Conservation (phyloP, 257 asterid species). For the Solanum rostratum region DNA sequence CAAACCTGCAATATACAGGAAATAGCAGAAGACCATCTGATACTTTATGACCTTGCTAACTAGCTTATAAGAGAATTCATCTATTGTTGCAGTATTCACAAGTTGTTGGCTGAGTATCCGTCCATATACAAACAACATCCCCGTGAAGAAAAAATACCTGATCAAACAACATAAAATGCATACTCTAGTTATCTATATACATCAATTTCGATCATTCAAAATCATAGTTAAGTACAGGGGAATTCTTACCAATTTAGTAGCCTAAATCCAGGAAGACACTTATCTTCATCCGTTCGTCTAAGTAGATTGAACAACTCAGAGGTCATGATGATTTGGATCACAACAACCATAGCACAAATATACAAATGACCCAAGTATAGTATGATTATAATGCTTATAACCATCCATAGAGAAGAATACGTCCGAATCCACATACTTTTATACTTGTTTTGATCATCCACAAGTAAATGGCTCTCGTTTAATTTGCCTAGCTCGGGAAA, state of each 20-base stretch:
- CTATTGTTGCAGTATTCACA: slow-evolving; percentile 62
- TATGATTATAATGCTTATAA: slow-evolving; percentile 62
- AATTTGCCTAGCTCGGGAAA: slow-evolving; percentile 47
- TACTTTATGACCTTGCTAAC: slow-evolving; percentile 65
- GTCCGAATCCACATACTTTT: slow-evolving; percentile 82
- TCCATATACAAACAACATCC: slow-evolving; percentile 78
- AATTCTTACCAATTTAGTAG: slow-evolving; percentile 66
- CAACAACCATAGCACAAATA: slow-evolving; percentile 87
- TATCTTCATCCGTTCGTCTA: slow-evolving; percentile 73
- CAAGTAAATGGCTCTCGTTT: slow-evolving; percentile 49
- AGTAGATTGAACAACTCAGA: slow-evolving; percentile 80
- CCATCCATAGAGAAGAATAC: slow-evolving; percentile 89
- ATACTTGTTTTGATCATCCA: slow-evolving; percentile 74
- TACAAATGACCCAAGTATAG: slow-evolving; percentile 95
- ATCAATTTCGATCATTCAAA: not conserved
- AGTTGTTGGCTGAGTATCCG: slow-evolving; percentile 82
- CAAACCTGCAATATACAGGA: slow-evolving; percentile 71
- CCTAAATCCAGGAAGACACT: slow-evolving; percentile 91
- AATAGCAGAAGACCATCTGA: slow-evolving; percentile 85
- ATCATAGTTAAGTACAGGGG: not conserved
- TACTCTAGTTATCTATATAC: not conserved
- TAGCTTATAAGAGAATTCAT: slow-evolving; percentile 53
- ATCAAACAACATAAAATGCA: not conserved
- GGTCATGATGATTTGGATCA: slow-evolving; percentile 91
- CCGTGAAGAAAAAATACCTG: slow-evolving; percentile 90